Percentiles rank a stretch among this genome's conserved stretches.
phyloP scores from a whole-genome alignment of 2,329 filamentous ascomycete species.

The Pseudomassariella vexata region DNA sequence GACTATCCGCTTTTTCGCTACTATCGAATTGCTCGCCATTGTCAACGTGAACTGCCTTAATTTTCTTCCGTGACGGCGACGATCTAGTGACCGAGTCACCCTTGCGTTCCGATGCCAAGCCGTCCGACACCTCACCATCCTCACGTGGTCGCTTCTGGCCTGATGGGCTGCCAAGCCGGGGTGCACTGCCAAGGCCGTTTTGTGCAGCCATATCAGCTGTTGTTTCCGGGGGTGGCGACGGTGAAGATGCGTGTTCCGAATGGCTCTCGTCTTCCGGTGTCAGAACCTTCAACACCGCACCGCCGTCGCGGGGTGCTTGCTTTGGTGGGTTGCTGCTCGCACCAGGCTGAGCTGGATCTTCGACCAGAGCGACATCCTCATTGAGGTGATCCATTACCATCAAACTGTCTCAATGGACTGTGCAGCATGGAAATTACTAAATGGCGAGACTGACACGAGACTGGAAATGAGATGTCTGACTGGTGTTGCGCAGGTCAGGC shows the following conservation, averaged over 20 bases:
- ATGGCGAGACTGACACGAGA: too few relatives aligned
- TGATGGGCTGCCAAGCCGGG: constrained; percentile 8
- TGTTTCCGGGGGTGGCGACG: too few relatives aligned
- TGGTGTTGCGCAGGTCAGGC: too few relatives aligned
- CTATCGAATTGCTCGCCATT: constrained; percentile 8
- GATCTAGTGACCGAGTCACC: constrained; percentile 6
- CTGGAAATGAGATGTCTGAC: too few relatives aligned
- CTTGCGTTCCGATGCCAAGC: constrained; percentile 17
- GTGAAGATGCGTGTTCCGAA: constrained; percentile 5
- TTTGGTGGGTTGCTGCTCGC: too few relatives aligned
- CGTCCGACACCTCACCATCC: constrained; percentile 24
- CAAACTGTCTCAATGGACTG: too few relatives aligned
- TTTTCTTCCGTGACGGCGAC: constrained; percentile 15
- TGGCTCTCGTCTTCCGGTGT: constrained; percentile 14
- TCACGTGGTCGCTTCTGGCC: constrained; percentile 20
- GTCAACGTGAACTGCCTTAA: constrained; percentile 10
- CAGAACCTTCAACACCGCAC: constrained; percentile 23
- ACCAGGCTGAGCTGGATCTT: too few relatives aligned
- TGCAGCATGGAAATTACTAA: too few relatives aligned
- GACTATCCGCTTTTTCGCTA: constrained; percentile 13
- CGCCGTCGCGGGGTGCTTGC: constrained; percentile 23
- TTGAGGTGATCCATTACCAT: too few relatives aligned
- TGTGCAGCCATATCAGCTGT: too few relatives aligned
- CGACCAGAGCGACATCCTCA: too few relatives aligned
- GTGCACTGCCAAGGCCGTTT: too few relatives aligned